These are phyloP conservation scores for Aphanomyces euteiches DNA, from an alignment of 352 stramenopile species.

Conservation along the genomic window DNA sequence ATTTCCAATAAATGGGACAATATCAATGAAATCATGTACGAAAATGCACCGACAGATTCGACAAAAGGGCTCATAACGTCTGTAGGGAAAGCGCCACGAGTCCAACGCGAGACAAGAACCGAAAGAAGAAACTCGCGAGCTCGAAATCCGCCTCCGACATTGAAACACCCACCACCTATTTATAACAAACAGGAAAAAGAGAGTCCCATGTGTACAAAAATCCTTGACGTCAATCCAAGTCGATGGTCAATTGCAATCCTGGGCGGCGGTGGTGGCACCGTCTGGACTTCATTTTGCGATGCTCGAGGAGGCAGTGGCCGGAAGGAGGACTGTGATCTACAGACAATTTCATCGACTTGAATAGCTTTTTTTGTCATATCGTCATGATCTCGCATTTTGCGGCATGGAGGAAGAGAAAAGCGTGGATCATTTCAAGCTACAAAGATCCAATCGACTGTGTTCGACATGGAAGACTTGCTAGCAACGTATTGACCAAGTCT, in stretches of 20 bases:
- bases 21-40: slow-evolving; percentile 73
- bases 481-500: slow-evolving; percentile 83
- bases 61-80: neutral
- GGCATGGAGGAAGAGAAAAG: slow-evolving; percentile 80
- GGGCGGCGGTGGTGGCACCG: too few species aligned
- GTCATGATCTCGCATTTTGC: slow-evolving; percentile 76
- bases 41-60: neutral
- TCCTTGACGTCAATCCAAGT: too few species aligned
- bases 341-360: neutral
- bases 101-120: slow-evolving; percentile 12
- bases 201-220: neutral
- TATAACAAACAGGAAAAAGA: slow-evolving; percentile 11
- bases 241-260: too few species aligned
- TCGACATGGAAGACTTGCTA: slow-evolving; percentile 40
- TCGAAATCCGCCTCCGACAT: slow-evolving; percentile 29
- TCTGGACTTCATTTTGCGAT: slow-evolving; percentile 18
- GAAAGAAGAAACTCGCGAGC: slow-evolving; percentile 29
- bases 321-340: slow-evolving; percentile 68
- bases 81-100: slow-evolving; percentile 27
- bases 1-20: slow-evolving; percentile 72
- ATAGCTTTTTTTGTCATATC: neutral
- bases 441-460: neutral
- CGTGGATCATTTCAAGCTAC: slow-evolving; percentile 90
- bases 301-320: too few species aligned
- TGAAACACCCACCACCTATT: slow-evolving; percentile 28